These are phyloP conservation scores for Lunularia cruciata DNA, from an alignment of 225 moss, liverwort and hornwort genomes.

Conservation along the genomic window DNA sequence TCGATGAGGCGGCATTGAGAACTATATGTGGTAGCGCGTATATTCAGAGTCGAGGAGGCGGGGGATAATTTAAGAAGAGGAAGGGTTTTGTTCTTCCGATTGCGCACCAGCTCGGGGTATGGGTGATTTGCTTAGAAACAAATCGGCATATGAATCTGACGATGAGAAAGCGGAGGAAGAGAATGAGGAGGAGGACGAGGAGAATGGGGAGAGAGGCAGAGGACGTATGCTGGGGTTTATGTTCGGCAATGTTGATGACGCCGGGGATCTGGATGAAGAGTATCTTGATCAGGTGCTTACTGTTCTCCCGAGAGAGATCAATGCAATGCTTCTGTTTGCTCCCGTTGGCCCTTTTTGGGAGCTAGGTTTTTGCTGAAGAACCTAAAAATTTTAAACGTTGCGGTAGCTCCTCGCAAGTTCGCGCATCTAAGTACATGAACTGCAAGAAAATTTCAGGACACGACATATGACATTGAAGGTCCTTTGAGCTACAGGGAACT, in stretches of 20 bases:
- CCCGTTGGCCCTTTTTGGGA: no score
- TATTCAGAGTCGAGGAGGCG: neutral
- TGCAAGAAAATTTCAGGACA: no score
- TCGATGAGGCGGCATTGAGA: slow-evolving; percentile 11
- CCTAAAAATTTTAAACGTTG: no score
- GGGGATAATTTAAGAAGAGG: neutral
- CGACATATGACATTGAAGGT: no score
- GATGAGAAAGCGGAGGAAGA: slow-evolving; percentile 67
- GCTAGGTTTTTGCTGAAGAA: no score
- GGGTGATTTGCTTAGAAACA: slow-evolving; percentile 28
- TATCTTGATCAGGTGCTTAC: slow-evolving; percentile 89
- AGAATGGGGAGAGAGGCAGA: slow-evolving; percentile 57
- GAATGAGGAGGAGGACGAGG: slow-evolving; percentile 67
- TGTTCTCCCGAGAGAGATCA: neutral
- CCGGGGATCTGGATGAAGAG: slow-evolving; percentile 94
- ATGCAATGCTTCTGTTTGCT: neutral
- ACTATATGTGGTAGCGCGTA: neutral
- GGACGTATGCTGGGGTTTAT: slow-evolving; percentile 86
- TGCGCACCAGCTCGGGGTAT: slow-evolving; percentile 30
- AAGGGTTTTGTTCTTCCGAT: neutral
- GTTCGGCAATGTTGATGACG: slow-evolving; percentile 98
- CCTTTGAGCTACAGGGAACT: no score
- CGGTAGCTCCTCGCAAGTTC: no score
- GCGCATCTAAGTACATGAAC: no score
- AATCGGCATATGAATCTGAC: slow-evolving; percentile 31